Conservation (phyloP, 495 filamentous ascomycete species). For the Lepidopterella palustris region DNA sequence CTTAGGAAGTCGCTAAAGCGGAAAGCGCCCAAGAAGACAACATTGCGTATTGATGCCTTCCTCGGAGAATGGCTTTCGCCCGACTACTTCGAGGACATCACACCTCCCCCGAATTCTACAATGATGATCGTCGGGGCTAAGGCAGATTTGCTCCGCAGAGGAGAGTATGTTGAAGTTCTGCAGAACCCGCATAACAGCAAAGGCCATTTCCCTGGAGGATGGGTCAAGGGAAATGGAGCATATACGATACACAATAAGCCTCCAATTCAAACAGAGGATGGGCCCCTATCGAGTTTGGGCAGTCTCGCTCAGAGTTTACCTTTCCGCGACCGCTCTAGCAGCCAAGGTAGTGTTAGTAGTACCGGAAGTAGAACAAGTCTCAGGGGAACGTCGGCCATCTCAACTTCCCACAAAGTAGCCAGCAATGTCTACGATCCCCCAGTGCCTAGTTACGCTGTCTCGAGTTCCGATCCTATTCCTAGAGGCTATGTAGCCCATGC, state of each 20-base stretch:
- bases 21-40: constrained; percentile 40
- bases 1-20: constrained; percentile 5
- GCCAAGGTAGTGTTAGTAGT: constrained; percentile 25
- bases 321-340: constrained; percentile 41
- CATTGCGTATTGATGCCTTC: constrained; percentile 80
- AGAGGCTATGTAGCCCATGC: constrained; percentile 84
- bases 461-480: constrained; percentile 71
- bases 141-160: constrained; percentile 68
- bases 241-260: constrained; percentile 13
- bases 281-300: constrained; percentile 23
- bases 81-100: constrained; percentile 88
- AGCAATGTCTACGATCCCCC: constrained; percentile 59
- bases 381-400: background rate
- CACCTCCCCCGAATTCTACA: constrained; percentile 74
- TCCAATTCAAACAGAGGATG: constrained; percentile 31
- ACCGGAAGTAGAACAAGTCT: constrained; percentile 8
- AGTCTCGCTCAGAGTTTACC: constrained; percentile 34
- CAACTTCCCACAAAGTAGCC: constrained; percentile 20
- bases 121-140: constrained; percentile 85
- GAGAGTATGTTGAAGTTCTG: constrained; percentile 50
- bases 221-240: constrained; percentile 42
- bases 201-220: constrained; percentile 56
- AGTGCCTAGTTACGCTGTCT: constrained; percentile 76
- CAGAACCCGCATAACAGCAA: constrained; percentile 29
- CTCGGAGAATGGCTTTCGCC: constrained; percentile 93